Percentiles rank a stretch among this genome's conserved stretches.
Conservation (phyloP, 768 basidiomycete genomes). For the Boletus speciosus region DNA sequence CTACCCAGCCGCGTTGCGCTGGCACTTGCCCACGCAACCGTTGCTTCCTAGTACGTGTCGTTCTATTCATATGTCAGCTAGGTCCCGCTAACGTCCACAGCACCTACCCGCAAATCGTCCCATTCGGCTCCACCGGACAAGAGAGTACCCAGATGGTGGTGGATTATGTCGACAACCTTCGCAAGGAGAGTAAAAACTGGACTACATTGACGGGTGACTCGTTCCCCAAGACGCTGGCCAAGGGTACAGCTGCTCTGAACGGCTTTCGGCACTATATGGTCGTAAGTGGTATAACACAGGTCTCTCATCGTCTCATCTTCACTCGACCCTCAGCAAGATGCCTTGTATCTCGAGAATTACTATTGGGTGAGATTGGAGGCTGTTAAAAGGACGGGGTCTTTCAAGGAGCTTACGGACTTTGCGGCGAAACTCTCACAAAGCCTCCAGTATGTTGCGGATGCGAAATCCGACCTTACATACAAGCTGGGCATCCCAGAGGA, state of each 20-base stretch:
- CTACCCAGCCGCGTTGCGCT: neutral
- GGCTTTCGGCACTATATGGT: conserved; percentile 7
- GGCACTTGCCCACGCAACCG: neutral
- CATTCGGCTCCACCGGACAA: neutral
- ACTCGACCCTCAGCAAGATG: conserved; percentile 2
- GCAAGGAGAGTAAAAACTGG: too few relatives aligned
- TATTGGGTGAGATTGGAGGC: neutral
- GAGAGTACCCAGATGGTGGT: too few relatives aligned
- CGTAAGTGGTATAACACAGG: neutral
- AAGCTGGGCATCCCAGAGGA: neutral
- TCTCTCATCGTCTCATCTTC: neutral
- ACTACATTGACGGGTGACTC: too few relatives aligned
- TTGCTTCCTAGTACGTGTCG: neutral
- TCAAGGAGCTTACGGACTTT: neutral
- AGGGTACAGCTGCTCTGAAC: neutral
- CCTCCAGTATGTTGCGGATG: neutral
- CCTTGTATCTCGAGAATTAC: conserved; percentile 3
- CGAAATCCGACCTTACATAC: neutral
- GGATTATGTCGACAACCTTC: too few relatives aligned
- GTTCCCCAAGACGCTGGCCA: neutral
- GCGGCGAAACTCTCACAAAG: neutral
- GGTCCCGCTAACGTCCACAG: neutral
- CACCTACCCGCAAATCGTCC: neutral
- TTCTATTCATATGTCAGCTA: neutral
- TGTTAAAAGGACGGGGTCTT: neutral